Evolutionary conservation across 2,329 filamentous ascomycete genomes (phyloP).

Genomic region (Sclerotinia nivalis): DNA sequence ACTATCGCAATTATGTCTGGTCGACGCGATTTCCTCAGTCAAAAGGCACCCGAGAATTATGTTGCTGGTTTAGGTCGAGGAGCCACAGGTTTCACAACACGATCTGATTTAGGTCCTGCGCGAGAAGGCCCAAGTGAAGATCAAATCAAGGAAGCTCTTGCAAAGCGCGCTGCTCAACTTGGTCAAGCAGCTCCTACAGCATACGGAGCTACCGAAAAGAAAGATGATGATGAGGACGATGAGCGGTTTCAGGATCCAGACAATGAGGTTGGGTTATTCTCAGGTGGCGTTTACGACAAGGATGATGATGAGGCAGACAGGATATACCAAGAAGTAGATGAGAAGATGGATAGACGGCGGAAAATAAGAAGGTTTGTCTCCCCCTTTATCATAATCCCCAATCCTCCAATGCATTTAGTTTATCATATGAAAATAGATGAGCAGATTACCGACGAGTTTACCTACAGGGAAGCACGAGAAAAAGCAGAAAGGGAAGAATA

Average conservation of each 20-base stretch:
- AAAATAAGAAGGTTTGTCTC: constrained; percentile 80
- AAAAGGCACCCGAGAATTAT: constrained; percentile 82
- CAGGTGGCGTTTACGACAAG: constrained; percentile 92
- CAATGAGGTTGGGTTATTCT: constrained; percentile 94
- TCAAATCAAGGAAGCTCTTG: constrained; percentile 96
- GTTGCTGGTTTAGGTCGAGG: constrained; percentile 96
- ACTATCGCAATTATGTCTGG: constrained; percentile 36
- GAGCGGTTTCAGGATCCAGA: constrained; percentile 93
- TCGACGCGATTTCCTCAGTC: constrained; percentile 84
- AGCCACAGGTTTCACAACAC: constrained; percentile 95
- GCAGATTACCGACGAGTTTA: constrained; percentile 75
- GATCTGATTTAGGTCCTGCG: constrained; percentile 93
- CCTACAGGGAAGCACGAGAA: constrained; percentile 88
- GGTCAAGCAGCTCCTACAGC: constrained; percentile 70
- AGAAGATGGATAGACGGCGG: constrained; percentile 90
- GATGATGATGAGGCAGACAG: constrained; percentile 97
- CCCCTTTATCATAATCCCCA: constrained; percentile 33
- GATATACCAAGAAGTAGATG: constrained; percentile 94
- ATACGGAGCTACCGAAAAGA: constrained; percentile 60
- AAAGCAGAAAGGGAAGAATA: constrained; percentile 89
- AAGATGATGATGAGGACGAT: constrained; percentile 70
- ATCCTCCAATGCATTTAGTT: constrained; percentile 56
- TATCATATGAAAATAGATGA: constrained; percentile 66
- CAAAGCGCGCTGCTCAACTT: constrained; percentile 85
- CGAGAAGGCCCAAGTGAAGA: constrained; percentile 95